Conservation (phyloP, 768 basidiomycete genomes). For the Amyloporia xantha region DNA sequence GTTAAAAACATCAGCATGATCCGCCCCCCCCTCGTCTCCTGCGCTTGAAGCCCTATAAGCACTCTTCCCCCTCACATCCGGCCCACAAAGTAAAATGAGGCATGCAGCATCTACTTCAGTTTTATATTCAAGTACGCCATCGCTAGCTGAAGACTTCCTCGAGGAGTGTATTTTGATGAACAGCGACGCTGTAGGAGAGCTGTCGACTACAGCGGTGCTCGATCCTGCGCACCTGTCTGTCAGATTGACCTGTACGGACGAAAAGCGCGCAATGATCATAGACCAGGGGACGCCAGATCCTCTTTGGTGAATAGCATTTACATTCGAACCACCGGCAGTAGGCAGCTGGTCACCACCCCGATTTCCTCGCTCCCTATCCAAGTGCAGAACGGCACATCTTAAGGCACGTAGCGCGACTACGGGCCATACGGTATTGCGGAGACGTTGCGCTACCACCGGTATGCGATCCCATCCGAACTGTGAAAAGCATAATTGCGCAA, state of each 20-base stretch:
- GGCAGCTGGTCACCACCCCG: constrained; percentile 83
- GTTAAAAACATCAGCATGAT: constrained; percentile 32
- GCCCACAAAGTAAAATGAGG: constrained; percentile 58
- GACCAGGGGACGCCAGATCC: too few relatives aligned
- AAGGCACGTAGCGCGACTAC: too few relatives aligned
- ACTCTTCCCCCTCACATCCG: constrained; percentile 59
- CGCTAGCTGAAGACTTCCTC: constrained; percentile 65
- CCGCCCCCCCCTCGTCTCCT: constrained; percentile 42
- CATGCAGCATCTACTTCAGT: constrained; percentile 61
- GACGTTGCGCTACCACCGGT: too few relatives aligned
- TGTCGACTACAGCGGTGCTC: constrained; percentile 23
- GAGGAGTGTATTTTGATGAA: constrained; percentile 63
- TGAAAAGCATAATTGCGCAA: too few relatives aligned
- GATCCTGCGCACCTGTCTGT: neutral
- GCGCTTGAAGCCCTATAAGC: constrained; percentile 23
- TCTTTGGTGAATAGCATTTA: too few relatives aligned
- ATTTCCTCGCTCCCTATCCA: constrained; percentile 52
- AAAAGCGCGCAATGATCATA: constrained; percentile 55
- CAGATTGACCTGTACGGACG: constrained; percentile 26
- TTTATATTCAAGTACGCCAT: too few relatives aligned
- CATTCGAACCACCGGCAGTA: too few relatives aligned
- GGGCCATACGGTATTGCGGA: too few relatives aligned
- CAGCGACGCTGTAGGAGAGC: constrained; percentile 33
- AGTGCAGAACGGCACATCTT: constrained; percentile 71
- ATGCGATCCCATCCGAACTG: too few relatives aligned